phyloP scores from a whole-genome alignment of 2,329 filamentous ascomycete genomes.

The Penicillium sp. region DNA sequence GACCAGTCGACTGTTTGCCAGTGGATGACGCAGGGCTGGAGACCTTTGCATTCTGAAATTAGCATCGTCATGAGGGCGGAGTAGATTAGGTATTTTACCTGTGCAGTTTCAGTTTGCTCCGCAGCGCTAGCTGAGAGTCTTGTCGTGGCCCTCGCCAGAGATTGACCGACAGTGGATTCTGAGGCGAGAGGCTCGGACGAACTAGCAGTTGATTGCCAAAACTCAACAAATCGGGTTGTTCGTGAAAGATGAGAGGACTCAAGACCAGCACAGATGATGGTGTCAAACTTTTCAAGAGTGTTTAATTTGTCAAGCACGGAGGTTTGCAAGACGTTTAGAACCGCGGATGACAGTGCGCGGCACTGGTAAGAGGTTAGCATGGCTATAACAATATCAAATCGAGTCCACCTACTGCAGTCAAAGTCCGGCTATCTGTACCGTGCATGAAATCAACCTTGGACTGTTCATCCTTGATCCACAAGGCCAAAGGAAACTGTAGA shows the following conservation, averaged over 20 bases:
- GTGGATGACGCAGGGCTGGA: not conserved
- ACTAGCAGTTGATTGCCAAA: slow-evolving; percentile 72
- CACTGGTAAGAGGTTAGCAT: slow-evolving; percentile 34
- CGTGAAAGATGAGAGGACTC: slow-evolving; percentile 56
- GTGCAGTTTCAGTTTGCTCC: not conserved
- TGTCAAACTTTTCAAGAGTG: slow-evolving; percentile 57
- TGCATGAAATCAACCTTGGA: slow-evolving; percentile 31
- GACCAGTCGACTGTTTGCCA: too few relatives aligned
- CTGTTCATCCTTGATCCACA: slow-evolving; percentile 41
- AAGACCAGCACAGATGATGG: slow-evolving; percentile 58
- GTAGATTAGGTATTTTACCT: not conserved
- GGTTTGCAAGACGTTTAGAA: slow-evolving; percentile 37
- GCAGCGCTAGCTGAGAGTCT: not conserved
- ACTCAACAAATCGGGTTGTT: slow-evolving; percentile 56
- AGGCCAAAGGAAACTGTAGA: slow-evolving; percentile 55
- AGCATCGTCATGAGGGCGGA: not conserved
- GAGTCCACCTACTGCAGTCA: slow-evolving; percentile 39
- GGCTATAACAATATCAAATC: not conserved
- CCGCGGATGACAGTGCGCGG: slow-evolving; percentile 36
- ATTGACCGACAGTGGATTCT: slow-evolving; percentile 65
- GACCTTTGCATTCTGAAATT: not conserved
- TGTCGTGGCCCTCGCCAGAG: slow-evolving; percentile 47
- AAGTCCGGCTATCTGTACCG: slow-evolving; percentile 35
- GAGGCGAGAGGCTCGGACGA: slow-evolving; percentile 65
- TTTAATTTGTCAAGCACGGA: slow-evolving; percentile 30